Conservation (phyloP, 352 stramenopile genomes). For the Saprolegnia parasitica region DNA sequence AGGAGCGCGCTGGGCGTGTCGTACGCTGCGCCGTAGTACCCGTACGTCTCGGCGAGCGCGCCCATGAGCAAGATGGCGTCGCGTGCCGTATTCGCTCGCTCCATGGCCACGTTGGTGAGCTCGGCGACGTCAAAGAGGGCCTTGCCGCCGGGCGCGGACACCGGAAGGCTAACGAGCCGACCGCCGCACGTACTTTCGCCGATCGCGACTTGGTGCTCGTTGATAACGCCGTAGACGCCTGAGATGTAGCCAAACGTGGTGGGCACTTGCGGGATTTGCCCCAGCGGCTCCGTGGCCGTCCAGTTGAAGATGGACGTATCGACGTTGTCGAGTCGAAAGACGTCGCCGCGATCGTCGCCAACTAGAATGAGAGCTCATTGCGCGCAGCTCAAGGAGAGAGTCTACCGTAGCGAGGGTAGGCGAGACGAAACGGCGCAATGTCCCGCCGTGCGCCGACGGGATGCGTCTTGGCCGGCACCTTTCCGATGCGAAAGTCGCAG, state of each 20-base stretch:
- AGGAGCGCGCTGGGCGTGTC: conserved; percentile 42
- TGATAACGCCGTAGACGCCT: conserved; percentile 77
- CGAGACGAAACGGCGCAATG: conserved; percentile 48
- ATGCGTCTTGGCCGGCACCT: conserved; percentile 59
- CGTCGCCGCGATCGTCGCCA: conserved; percentile 49
- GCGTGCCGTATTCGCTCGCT: conserved; percentile 72
- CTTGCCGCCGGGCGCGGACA: conserved; percentile 53
- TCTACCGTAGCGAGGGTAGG: conserved; percentile 76
- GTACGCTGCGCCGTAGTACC: conserved; percentile 83
- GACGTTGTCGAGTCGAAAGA: conserved; percentile 55
- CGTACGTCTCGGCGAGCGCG: conserved; percentile 86
- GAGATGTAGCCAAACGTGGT: conserved; percentile 77
- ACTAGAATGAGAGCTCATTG: conserved; percentile 36
- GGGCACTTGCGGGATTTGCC: conserved; percentile 55
- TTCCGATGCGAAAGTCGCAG: conserved; percentile 78
- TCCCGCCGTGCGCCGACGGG: conserved; percentile 42
- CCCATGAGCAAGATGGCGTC: conserved; percentile 90
- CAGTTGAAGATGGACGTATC: conserved; percentile 67
- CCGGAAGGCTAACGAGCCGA: conserved; percentile 53
- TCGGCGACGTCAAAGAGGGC: conserved; percentile 86
- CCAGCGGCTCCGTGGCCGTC: conserved; percentile 51
- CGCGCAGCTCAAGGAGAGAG: not conserved
- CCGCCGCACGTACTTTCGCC: conserved; percentile 76
- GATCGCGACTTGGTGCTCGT: conserved; percentile 76
- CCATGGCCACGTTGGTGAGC: conserved; percentile 86